These are phyloP conservation scores for Cadophora luteo-olivacea DNA, from an alignment of 2,329 filamentous ascomycete species.

Conservation along the genomic window DNA sequence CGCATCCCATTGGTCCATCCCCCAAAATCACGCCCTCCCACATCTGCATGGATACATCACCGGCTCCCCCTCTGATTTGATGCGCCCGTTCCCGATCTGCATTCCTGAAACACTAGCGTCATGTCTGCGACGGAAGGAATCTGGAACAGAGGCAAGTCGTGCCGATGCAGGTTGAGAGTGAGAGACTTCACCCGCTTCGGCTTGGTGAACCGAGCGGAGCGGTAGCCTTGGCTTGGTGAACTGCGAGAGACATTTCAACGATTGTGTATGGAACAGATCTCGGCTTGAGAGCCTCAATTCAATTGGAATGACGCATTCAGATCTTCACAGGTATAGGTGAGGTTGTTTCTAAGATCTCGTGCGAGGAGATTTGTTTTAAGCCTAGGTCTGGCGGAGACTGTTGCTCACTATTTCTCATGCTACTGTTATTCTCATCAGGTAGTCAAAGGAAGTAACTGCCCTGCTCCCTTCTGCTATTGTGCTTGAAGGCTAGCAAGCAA, in stretches of 20 bases:
- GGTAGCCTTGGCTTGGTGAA: too few relatives aligned
- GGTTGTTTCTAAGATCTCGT: not conserved
- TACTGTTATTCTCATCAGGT: too few relatives aligned
- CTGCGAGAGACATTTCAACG: too few relatives aligned
- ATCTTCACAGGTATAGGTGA: not conserved
- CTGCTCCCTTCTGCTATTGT: too few relatives aligned
- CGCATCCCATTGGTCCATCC: not conserved
- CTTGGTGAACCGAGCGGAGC: not conserved
- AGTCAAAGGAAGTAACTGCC: too few relatives aligned
- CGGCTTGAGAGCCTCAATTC: not conserved
- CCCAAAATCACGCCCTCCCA: not conserved
- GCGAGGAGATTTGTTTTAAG: not conserved
- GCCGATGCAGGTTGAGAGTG: not conserved
- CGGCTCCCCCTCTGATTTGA: not conserved
- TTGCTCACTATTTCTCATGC: too few relatives aligned
- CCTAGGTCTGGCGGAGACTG: too few relatives aligned
- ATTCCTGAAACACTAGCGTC: conserved; percentile 6
- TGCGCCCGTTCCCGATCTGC: not conserved
- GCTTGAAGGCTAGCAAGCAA: too few relatives aligned
- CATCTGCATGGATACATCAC: not conserved
- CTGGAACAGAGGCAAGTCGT: not conserved
- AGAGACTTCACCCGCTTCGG: not conserved
- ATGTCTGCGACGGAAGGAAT: conserved; percentile 6
- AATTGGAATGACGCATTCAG: too few relatives aligned
- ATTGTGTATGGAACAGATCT: too few relatives aligned